Conservation (phyloP, 208 protist species). For the Crithidia fasciculata region DNA sequence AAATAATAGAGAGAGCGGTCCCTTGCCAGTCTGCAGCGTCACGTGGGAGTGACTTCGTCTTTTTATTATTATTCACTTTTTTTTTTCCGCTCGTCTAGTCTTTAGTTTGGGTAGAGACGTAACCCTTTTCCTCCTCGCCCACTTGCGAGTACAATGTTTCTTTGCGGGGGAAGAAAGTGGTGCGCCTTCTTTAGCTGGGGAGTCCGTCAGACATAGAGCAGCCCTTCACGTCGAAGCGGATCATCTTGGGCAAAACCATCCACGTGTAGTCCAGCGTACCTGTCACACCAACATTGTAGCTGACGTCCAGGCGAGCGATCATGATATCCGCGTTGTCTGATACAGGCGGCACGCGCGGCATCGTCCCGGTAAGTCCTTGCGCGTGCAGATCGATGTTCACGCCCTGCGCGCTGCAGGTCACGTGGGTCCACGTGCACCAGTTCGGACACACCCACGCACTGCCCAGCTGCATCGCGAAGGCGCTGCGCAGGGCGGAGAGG, state of each 20-base stretch:
- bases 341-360: background rate
- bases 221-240: background rate
- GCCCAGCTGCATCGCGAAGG: conserved; percentile 1
- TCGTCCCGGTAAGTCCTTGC: background rate
- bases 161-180: no score
- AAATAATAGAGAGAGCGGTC: no score
- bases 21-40: no score
- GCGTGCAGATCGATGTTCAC: background rate
- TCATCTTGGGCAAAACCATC: background rate
- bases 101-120: no score
- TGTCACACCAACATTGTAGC: background rate
- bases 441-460: background rate
- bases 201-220: conserved; percentile 3
- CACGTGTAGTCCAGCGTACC: background rate
- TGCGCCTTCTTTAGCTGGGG: background rate
- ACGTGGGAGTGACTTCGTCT: no score
- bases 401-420: background rate
- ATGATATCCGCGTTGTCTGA: background rate
- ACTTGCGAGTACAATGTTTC: no score
- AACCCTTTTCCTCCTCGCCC: no score
- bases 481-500: background rate
- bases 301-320: background rate
- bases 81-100: no score
- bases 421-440: background rate
- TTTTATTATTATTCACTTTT: no score